These are phyloP conservation scores for Neofusicoccum kwambonambiense DNA, from an alignment of 2,329 filamentous ascomycete genomes.

Conservation along the genomic window DNA sequence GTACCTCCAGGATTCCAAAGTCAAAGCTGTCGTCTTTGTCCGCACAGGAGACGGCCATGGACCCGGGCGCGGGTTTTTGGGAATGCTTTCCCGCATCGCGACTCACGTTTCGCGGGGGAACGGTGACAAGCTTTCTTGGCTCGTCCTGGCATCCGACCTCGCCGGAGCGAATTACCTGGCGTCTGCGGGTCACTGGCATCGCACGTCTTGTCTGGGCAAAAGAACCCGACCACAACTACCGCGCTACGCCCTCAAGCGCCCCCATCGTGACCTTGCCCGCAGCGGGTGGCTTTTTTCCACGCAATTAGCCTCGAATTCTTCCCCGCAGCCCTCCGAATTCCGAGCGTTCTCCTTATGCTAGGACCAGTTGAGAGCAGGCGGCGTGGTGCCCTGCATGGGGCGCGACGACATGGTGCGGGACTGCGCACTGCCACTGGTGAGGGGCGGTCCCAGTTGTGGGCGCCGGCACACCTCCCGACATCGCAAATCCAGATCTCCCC, in stretches of 20 bases:
- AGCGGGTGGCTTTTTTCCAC: too few relatives aligned
- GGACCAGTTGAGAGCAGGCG: not conserved
- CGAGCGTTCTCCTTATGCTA: not conserved
- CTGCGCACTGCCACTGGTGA: not conserved
- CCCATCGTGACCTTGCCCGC: too few relatives aligned
- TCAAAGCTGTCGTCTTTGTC: too few relatives aligned
- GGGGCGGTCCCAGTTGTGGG: not conserved
- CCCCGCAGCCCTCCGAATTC: not conserved
- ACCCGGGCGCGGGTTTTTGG: not conserved
- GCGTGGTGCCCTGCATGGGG: too few relatives aligned
- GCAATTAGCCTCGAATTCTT: not conserved
- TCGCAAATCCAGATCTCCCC: not conserved
- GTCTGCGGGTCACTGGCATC: not conserved
- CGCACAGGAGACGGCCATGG: too few relatives aligned
- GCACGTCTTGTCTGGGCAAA: not conserved
- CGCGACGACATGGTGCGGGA: too few relatives aligned
- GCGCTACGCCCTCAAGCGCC: not conserved
- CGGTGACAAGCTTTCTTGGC: not conserved
- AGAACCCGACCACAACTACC: constrained; percentile 8
- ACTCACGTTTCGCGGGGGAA: not conserved
- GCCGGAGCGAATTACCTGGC: constrained; percentile 2
- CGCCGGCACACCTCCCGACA: not conserved
- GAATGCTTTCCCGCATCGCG: not conserved
- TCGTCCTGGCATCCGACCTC: not conserved
- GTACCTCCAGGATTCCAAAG: too few relatives aligned